These are phyloP conservation scores for Tolypocladium sp. DNA, from an alignment of 2,329 filamentous ascomycete species.

Conservation along the genomic window DNA sequence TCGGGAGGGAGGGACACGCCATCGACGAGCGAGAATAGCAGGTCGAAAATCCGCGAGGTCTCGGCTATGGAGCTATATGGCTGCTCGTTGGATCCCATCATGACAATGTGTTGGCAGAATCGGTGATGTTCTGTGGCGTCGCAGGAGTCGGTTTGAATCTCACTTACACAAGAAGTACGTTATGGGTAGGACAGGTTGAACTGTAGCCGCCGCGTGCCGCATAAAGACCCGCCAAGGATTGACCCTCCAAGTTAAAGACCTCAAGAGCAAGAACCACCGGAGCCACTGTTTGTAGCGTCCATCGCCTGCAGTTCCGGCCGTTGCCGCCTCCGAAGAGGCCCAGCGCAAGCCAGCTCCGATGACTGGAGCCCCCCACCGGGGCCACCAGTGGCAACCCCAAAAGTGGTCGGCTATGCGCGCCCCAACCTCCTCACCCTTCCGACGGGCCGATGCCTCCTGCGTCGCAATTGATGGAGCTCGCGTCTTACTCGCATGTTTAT, in stretches of 20 bases:
- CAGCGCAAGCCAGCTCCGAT: background rate
- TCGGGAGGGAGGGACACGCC: conserved; percentile 17
- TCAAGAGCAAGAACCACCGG: background rate
- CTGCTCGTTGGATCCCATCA: conserved; percentile 1
- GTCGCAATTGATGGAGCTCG: background rate
- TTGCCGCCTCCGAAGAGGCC: background rate
- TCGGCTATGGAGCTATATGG: conserved; percentile 16
- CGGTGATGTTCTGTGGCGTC: background rate
- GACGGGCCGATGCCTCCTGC: background rate
- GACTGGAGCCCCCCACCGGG: background rate
- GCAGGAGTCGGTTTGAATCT: background rate
- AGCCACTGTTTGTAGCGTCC: background rate
- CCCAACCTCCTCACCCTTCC: too few relatives aligned
- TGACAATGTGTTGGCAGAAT: background rate
- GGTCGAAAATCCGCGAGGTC: conserved; percentile 12
- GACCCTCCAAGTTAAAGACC: background rate
- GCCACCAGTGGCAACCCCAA: background rate
- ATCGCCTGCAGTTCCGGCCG: background rate
- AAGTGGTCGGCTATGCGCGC: background rate
- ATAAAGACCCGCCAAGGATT: too few relatives aligned
- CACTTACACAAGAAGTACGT: background rate
- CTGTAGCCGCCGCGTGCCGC: too few relatives aligned
- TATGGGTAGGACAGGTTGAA: background rate
- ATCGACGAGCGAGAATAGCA: conserved; percentile 16
- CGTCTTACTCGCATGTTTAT: background rate